Percentiles rank a stretch among this genome's conserved stretches.
These are phyloP conservation scores for Starmera dryadoides DNA, from an alignment of 805 yeast species.

Conservation along the genomic window DNA sequence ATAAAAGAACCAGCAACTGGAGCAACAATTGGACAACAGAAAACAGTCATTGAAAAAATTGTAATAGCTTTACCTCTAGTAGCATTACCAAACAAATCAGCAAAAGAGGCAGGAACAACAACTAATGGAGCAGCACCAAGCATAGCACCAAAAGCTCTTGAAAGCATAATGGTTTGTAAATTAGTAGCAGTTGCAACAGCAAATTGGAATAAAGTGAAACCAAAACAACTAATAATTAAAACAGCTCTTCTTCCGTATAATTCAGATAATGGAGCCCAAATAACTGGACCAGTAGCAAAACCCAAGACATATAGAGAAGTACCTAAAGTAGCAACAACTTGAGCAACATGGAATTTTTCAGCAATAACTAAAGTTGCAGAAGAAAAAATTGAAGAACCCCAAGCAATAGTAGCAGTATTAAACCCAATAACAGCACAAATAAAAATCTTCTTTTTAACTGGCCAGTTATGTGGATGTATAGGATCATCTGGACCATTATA, in stretches of 20 bases:
- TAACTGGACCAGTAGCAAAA: slow-evolving; percentile 85
- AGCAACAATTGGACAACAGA: slow-evolving; percentile 74
- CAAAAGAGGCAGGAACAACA: slow-evolving; percentile 80
- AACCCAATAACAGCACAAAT: slow-evolving; percentile 41
- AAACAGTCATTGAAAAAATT: slow-evolving; percentile 64
- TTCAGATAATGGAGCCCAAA: slow-evolving; percentile 90
- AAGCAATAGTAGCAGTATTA: slow-evolving; percentile 46
- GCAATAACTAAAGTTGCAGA: slow-evolving; percentile 45
- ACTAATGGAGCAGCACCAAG: slow-evolving; percentile 83
- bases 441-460: slow-evolving; percentile 35
- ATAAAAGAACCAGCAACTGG: slow-evolving; percentile 76
- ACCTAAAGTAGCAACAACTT: slow-evolving; percentile 66
- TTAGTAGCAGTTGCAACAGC: slow-evolving; percentile 77
- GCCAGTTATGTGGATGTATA: slow-evolving; percentile 74
- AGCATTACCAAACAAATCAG: slow-evolving; percentile 65
- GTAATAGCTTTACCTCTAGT: slow-evolving; percentile 73
- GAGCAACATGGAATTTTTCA: slow-evolving; percentile 49
- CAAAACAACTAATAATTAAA: slow-evolving; percentile 46
- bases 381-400: slow-evolving; percentile 83
- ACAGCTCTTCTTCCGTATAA: slow-evolving; percentile 64
- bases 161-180: slow-evolving; percentile 66
- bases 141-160: slow-evolving; percentile 76
- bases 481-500: slow-evolving; percentile 81
- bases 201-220: slow-evolving; percentile 53
- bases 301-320: slow-evolving; percentile 84